phyloP scores from a whole-genome alignment of 2,329 filamentous ascomycete species.

The Cladosporium sphaerospermum region DNA sequence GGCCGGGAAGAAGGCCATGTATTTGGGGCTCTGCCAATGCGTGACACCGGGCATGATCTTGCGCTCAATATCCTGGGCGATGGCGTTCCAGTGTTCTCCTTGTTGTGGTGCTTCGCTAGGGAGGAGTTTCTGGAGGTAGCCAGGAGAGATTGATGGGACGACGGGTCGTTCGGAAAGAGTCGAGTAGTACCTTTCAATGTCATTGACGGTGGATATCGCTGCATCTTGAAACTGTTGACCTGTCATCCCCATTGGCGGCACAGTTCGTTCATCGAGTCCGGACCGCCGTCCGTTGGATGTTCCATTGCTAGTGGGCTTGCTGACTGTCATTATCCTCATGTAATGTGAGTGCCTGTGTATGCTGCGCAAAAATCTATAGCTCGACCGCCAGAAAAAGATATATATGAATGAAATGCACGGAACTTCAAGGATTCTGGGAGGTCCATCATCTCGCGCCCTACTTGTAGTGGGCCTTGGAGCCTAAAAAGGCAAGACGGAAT shows the following conservation, averaged over 20 bases:
- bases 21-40: constrained; percentile 91
- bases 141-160: constrained; percentile 70
- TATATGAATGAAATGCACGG: too few relatives aligned
- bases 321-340: too few relatives aligned
- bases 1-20: constrained; percentile 93
- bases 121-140: constrained; percentile 76
- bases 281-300: not conserved
- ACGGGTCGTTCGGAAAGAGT: constrained; percentile 65
- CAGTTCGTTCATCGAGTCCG: constrained; percentile 6
- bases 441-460: too few relatives aligned
- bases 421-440: too few relatives aligned
- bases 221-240: constrained; percentile 69
- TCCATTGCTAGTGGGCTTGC: not conserved
- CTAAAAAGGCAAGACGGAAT: not conserved
- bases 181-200: constrained; percentile 82
- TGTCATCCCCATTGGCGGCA: constrained; percentile 57
- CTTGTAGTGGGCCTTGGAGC: not conserved
- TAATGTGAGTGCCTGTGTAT: too few relatives aligned
- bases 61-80: constrained; percentile 74
- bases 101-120: constrained; percentile 59
- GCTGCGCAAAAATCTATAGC: too few relatives aligned
- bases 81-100: constrained; percentile 68
- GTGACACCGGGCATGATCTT: constrained; percentile 90
- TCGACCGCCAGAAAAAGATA: too few relatives aligned
- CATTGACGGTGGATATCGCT: constrained; percentile 71